Evolutionary conservation across 1,139 yeast species (phyloP).

Genomic region (Sugiyamaella neomexicana): DNA sequence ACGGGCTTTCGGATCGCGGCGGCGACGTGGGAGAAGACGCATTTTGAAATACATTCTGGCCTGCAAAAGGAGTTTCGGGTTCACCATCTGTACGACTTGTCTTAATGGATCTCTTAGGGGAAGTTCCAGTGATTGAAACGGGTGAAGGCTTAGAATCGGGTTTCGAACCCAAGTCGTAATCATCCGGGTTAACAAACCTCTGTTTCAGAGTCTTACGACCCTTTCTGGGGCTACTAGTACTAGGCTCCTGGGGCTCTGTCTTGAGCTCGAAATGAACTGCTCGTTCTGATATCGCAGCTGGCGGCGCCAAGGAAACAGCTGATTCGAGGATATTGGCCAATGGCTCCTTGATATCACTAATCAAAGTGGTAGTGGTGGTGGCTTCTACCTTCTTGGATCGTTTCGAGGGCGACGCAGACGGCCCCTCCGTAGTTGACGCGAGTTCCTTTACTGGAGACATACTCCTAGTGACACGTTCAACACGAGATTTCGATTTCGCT

Average conservation of each 20-base stretch:
- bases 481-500: not conserved
- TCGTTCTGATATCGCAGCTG: not conserved
- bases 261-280: not conserved
- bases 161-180: slow-evolving; percentile 1
- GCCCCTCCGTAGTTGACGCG: not conserved
- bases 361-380: not conserved
- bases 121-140: slow-evolving; percentile 13
- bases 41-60: slow-evolving; percentile 48
- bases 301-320: slow-evolving; percentile 1
- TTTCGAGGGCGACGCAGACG: slow-evolving; percentile 8
- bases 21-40: slow-evolving; percentile 10
- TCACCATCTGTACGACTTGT: slow-evolving; percentile 21
- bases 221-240: slow-evolving; percentile 7
- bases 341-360: not conserved
- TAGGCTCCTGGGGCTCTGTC: not conserved
- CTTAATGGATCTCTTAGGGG: slow-evolving; percentile 17
- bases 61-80: slow-evolving; percentile 35
- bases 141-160: not conserved
- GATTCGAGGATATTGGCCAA: slow-evolving; percentile 7
- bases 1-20: slow-evolving; percentile 35
- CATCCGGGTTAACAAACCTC: slow-evolving; percentile 1
- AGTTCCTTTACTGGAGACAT: slow-evolving; percentile 13
- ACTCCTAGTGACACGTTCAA: slow-evolving; percentile 8
- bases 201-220: slow-evolving; percentile 8
- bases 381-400: slow-evolving; percentile 4